A percentile compares a stretch with the other conserved stretches of the same genome.
phyloP scores from a whole-genome alignment of 169 alveolate species.

The Plasmodium malariae region DNA sequence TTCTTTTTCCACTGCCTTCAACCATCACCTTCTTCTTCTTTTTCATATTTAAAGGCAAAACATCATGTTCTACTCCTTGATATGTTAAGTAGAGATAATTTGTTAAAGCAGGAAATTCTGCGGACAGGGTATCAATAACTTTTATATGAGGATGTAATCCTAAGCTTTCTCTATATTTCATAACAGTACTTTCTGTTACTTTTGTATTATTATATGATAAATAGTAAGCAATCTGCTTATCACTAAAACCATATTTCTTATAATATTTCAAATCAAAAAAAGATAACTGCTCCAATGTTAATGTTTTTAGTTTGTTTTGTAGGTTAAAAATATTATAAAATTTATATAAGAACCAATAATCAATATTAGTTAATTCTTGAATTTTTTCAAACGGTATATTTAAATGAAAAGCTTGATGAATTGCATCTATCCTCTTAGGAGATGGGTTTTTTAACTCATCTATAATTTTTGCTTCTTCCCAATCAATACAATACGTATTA shows the following conservation, averaged over 20 bases:
- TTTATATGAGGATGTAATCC: conserved; percentile 85
- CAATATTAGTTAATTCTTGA: conserved; percentile 86
- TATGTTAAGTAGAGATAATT: conserved; percentile 91
- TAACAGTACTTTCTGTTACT: conserved; percentile 83
- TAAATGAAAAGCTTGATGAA: conserved; percentile 89
- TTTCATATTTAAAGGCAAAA: conserved; percentile 81
- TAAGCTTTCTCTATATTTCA: conserved; percentile 78
- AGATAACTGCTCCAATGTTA: conserved; percentile 39
- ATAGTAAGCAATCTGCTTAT: conserved; percentile 82
- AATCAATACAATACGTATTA: conserved; percentile 78
- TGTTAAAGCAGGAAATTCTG: conserved; percentile 92
- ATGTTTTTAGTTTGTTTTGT: conserved; percentile 38
- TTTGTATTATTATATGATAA: conserved; percentile 36
- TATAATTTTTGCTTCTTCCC: conserved; percentile 69
- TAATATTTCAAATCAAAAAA: conserved; percentile 79
- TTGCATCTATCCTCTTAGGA: conserved; percentile 87
- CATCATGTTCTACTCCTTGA: conserved; percentile 87
- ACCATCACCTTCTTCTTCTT: conserved; percentile 25
- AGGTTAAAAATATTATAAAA: conserved; percentile 83
- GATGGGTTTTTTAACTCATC: conserved; percentile 82
- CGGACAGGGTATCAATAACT: conserved; percentile 92
- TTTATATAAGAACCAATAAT: conserved; percentile 90
- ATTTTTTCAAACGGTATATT: conserved; percentile 86
- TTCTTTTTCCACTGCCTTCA: not conserved
- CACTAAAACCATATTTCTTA: conserved; percentile 87